Conservation (phyloP, 163 green algal species). For the Scenedesmus sp. region DNA sequence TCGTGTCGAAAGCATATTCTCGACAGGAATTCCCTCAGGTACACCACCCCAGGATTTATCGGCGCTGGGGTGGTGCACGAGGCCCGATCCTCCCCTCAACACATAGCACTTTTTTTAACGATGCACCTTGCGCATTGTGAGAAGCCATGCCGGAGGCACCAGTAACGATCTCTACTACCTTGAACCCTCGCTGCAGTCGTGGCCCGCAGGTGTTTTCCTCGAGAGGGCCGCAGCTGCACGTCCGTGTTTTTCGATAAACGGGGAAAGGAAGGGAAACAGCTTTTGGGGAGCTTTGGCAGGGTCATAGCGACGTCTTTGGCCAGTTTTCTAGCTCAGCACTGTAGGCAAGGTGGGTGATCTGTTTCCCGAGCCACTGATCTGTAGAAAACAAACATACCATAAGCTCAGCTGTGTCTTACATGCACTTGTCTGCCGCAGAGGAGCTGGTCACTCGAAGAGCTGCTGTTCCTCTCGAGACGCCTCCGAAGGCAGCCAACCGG, state of each 20-base stretch:
- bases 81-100: not conserved
- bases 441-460: not conserved
- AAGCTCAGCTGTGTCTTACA: not conserved
- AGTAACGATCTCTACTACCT: not conserved
- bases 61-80: not conserved
- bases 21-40: too few relatives aligned
- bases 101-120: not conserved
- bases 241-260: not conserved
- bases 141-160: not conserved
- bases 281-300: not conserved
- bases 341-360: not conserved
- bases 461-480: not conserved
- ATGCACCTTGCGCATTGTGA: not conserved
- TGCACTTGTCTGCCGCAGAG: not conserved
- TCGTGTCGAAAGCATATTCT: too few relatives aligned
- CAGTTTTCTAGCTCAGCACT: not conserved
- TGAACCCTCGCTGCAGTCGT: conserved; percentile 13
- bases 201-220: not conserved
- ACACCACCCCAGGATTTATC: not conserved
- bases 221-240: not conserved
- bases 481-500: not conserved
- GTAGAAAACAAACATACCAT: not conserved
- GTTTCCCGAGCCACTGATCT: not conserved
- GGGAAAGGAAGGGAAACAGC: not conserved
- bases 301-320: conserved; percentile 2